Base-by-base conservation (phyloP, 2,329 filamentous ascomycete genomes). In the Colletotrichum costaricense region DNA sequence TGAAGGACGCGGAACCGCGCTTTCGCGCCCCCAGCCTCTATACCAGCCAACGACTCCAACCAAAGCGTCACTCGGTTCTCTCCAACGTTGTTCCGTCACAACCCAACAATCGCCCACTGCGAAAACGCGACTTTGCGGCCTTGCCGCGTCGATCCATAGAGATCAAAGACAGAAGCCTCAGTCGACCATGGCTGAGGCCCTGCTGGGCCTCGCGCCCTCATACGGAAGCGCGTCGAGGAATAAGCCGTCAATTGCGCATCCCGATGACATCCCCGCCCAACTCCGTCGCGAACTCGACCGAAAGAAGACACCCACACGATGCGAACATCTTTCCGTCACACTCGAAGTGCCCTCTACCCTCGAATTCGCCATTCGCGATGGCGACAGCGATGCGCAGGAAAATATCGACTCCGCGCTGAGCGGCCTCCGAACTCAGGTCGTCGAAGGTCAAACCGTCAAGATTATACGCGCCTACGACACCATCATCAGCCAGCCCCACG, bases 221-320 rank as follows among this genome's bases (percentile, higher is more conserved):
- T 69, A 73, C 35, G 55, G 57, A 33, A 81, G 80, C 66, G 76
- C 79, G 33, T 74, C 77, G 68, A 78, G 77, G 65, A 81, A 78
- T 64, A 73, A 77, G 38, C 42, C 64, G 26, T 70, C 78, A 12
- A 86, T 84, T 78, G 76, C 69, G 63, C 86, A 84, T 6, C 72
- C 83, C 57, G 84, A 86, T 22, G 87, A 90, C 33, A 79, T 91
- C 7, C 83, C 86, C 74, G 75, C 76, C 26, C 84, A 84, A n/a
- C 79, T 91, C 28, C 82, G 82, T 49, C 76, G 78, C 8, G 73
- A 84, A 0, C 78, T 90, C 58, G 78, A 80, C 6, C 78, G 80
- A 22, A 89, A 86, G 73, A 82, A 83, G 22, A 85, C 85, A 5
- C 81, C 84, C 12, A 87, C 82, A 24, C 86, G 86, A 60, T 88